These are phyloP conservation scores for Tuber microsphaerosporum DNA, from an alignment of 495 filamentous ascomycete genomes.

Conservation along the genomic window DNA sequence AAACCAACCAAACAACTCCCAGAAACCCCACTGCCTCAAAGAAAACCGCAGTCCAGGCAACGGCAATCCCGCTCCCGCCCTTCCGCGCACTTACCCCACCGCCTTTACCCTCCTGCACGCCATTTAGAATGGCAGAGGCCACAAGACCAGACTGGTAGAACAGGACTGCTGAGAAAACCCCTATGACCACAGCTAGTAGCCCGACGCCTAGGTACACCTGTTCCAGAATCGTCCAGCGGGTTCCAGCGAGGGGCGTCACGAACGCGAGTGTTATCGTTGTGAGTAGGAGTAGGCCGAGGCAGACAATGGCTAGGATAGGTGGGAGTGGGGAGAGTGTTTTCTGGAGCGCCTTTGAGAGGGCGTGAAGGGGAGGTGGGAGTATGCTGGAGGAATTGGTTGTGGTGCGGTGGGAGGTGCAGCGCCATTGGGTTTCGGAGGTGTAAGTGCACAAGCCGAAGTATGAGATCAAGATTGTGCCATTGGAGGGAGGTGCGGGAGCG, in stretches of 20 bases:
- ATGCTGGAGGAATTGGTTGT: background rate
- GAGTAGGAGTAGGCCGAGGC: constrained; percentile 19
- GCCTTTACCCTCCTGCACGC: background rate
- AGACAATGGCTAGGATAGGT: constrained; percentile 21
- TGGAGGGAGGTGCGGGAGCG: background rate
- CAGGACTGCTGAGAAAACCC: constrained; percentile 21
- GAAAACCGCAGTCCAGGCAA: constrained; percentile 30
- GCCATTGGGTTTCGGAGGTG: constrained; percentile 17
- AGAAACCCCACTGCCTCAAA: constrained; percentile 18
- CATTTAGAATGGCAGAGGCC: background rate
- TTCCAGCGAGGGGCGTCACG: background rate
- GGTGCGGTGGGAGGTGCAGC: constrained; percentile 17
- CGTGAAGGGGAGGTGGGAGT: background rate
- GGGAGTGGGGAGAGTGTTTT: constrained; percentile 27
- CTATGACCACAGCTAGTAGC: background rate
- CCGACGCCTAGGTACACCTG: background rate
- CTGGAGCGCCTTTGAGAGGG: constrained; percentile 19
- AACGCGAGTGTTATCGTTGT: background rate
- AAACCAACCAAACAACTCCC: constrained; percentile 9
- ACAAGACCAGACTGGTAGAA: constrained; percentile 12
- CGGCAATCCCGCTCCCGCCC: constrained; percentile 19
- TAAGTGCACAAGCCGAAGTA: constrained; percentile 27
- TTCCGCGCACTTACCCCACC: constrained; percentile 7
- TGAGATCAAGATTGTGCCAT: constrained; percentile 10
- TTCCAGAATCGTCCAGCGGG: background rate